Evolutionary conservation across 176 grass and related monocot species (phyloP), one percentile per base, ranked within the genome.

Genomic region (Hordeum marinum): DNA sequence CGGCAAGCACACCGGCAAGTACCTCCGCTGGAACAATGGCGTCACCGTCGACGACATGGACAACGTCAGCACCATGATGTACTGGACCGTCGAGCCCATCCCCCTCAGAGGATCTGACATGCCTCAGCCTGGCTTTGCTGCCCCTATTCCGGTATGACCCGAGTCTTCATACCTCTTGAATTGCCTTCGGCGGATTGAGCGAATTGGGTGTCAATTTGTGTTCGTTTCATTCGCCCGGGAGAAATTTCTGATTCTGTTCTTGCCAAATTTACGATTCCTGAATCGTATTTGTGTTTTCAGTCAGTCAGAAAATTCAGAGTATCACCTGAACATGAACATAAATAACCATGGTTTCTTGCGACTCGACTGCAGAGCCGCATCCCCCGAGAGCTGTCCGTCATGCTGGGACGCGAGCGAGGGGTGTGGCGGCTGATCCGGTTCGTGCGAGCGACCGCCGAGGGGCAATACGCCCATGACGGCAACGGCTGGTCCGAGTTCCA

Each of bases 11-110:
- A 35, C 45, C 13, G 13, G 45, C 45, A 55, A 57, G 52, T 57
- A 21, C 12, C 24, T 1, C 17, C 18, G 18, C 11, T 85, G 42
- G 68, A 8, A 20, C 35, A 68, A 8, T 7, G 18, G 2, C 32
- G 79, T 82, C 85, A 45, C 43, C 70, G 34, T 68, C 13, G 63
- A 77, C 14, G 20, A 10, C 70, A 1, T 50, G 58, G 2, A 15
- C 25, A 41, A 36, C 48, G 0, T 31, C 52, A 55, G 62, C 25
- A 17, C 8, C 27, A 77, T 58, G 80, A 27, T 70, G 48, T 46
- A 20, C 18, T 87, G 85, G 85, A 17, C 11, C 17, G 69, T 82
- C 31, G 41, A 57, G 59, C 21, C 46, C 54, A 76, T 76, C 48
- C 74, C 48, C 11, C 5, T 0, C 48, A 76, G 10, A 18, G 48